Base-by-base conservation (phyloP, 192 early-diverging fungal genomes). In the Linnemannia schmuckeri region DNA sequence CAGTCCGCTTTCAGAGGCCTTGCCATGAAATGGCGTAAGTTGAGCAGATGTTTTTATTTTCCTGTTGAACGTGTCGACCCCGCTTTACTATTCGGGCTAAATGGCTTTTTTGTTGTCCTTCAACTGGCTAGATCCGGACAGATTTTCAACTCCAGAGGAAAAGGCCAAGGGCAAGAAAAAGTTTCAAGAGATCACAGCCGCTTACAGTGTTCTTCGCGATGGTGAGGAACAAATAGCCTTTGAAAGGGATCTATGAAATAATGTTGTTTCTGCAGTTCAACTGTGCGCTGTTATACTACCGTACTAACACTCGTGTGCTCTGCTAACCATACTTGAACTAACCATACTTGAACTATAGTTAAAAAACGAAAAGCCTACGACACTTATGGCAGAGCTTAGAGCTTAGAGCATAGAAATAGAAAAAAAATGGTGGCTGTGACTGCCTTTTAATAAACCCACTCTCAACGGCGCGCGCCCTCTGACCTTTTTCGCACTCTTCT, bases 1-100 rank as follows among this genome's bases (percentile, higher is more conserved):
- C 91, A 92, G 70, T 86, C 88, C 22, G 90, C 91, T 8, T 92
- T 92, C 68, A 79, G 91, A 79, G 91, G 91, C 30, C 54, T 87
- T 49, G 85, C 85, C 13, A 87, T 87, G 85, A 87, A 87, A 55
- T 87, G 85, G 85, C 85, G 85, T 87, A 87, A 40, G 79, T 81
- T 66, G 30, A 33, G 61, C 27, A 4, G 12, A 9, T 33, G 7
- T 44, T 37, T 3, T 33, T 10, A 40, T 7, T 18, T 74, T 17
- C 6, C 27, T 18, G 24, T 2, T 9, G 7, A 3, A 5, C 20
- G 24, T 17, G 9, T 30, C 12, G 61, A 9, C 46, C 0, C 24
- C 13, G 6, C n/a, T 27, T 42, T 40, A 15, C 37, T 63, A 6
- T 18, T 44, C 7, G 24, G 9, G 6, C 44, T 47, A 42, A 66